Percentiles rank a stretch among this genome's conserved stretches.
Conservation (phyloP, 1,139 yeast genomes). For the Zygoascus meyerae region DNA sequence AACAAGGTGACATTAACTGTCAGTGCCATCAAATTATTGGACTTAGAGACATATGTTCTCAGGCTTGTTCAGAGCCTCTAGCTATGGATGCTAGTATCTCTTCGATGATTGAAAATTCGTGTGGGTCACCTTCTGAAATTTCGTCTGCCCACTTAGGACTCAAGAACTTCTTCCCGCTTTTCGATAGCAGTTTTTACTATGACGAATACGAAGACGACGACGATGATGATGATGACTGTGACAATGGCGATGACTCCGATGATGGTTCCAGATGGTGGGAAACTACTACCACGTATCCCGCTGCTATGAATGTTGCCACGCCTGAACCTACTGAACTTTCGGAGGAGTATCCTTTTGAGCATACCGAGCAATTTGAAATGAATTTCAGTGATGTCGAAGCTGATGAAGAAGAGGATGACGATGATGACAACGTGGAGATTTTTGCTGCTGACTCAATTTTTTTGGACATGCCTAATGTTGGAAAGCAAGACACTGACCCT, state of each 20-base stretch:
- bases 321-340: neutral
- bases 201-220: constrained; percentile 21
- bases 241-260: constrained; percentile 30
- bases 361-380: constrained; percentile 1
- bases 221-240: constrained; percentile 28
- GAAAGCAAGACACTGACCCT: neutral
- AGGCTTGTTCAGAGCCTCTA: constrained; percentile 14
- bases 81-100: constrained; percentile 10
- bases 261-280: constrained; percentile 28
- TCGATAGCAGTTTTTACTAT: constrained; percentile 13
- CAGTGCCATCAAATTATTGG: constrained; percentile 22
- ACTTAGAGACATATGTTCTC: constrained; percentile 21
- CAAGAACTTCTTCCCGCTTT: constrained; percentile 18
- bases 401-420: constrained; percentile 10
- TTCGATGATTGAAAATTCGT: constrained; percentile 16
- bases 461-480: neutral
- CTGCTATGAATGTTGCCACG: neutral
- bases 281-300: neutral
- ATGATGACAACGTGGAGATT: constrained; percentile 11
- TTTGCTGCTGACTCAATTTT: neutral
- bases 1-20: constrained; percentile 23
- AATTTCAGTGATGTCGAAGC: constrained; percentile 9
- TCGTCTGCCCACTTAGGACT: constrained; percentile 15
- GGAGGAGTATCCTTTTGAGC: neutral
- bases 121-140: constrained; percentile 19